These are phyloP conservation scores for Datura wrightii DNA, from an alignment of 257 asterid genomes.

Conservation along the genomic window DNA sequence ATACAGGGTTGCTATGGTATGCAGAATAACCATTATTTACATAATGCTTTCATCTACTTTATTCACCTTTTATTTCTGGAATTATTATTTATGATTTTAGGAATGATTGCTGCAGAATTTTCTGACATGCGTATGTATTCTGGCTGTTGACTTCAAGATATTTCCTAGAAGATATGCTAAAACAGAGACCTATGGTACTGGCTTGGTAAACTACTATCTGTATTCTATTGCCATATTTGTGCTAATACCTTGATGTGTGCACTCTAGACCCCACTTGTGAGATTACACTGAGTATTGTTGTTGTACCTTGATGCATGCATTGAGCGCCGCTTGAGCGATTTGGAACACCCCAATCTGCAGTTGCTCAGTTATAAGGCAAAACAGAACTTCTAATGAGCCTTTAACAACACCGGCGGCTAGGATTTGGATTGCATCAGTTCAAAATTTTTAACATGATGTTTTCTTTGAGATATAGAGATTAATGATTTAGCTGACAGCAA, in stretches of 20 bases:
- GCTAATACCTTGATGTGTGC: not conserved
- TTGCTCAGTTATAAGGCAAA: not conserved
- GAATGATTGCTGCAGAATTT: constrained; percentile 72
- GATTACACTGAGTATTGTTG: too few species aligned
- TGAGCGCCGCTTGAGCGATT: not conserved
- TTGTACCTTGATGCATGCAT: not conserved
- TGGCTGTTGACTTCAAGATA: constrained; percentile 96
- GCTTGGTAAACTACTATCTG: constrained; percentile 68
- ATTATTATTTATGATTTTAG: constrained; percentile 33
- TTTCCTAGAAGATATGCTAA: constrained; percentile 96
- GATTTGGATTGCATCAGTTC: constrained; percentile 2
- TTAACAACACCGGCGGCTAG: not conserved
- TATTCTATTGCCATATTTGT: constrained; percentile 26
- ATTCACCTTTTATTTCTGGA: constrained; percentile 29
- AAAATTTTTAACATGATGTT: not conserved
- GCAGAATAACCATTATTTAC: constrained; percentile 11
- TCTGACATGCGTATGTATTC: constrained; percentile 70
- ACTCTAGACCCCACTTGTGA: not conserved
- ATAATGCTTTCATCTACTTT: constrained; percentile 1
- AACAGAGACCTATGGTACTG: constrained; percentile 92
- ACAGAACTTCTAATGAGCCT: not conserved
- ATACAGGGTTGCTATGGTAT: constrained; percentile 85
- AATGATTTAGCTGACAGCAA: not conserved
- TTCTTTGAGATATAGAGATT: not conserved
- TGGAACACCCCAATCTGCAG: not conserved